Evolutionary conservation across 371 early-diverging fungal genomes (phyloP).

Genomic region (Conidiobolus incongruus): DNA sequence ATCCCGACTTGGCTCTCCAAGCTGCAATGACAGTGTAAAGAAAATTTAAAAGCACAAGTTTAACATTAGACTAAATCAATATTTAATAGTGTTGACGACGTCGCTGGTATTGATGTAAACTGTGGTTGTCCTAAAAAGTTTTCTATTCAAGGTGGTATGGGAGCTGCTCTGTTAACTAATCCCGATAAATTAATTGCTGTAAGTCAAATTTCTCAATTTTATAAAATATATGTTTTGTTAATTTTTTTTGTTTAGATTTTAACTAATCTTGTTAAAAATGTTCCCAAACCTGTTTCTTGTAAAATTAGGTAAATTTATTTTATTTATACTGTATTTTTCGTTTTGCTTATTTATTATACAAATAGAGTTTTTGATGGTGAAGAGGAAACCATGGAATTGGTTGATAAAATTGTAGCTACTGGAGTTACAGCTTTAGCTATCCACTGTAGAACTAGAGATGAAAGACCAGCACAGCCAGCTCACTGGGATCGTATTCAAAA

Average conservation of each 20-base stretch:
- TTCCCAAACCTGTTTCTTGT: constrained; percentile 54
- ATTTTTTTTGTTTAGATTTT: constrained; percentile 28
- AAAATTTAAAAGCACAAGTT: neutral
- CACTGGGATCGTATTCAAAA: constrained; percentile 66
- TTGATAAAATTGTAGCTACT: constrained; percentile 55
- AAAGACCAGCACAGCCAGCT: constrained; percentile 50
- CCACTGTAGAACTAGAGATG: constrained; percentile 60
- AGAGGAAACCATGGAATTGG: constrained; percentile 62
- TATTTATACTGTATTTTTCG: neutral
- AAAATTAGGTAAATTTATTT: constrained; percentile 26
- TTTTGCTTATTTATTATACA: neutral
- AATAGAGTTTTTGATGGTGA: constrained; percentile 32
- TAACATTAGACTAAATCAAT: neutral
- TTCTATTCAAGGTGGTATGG: constrained; percentile 87
- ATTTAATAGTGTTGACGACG: constrained; percentile 28
- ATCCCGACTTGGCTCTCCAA: constrained; percentile 61
- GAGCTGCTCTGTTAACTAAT: constrained; percentile 67
- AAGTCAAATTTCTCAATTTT: constrained; percentile 4
- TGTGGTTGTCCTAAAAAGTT: constrained; percentile 95
- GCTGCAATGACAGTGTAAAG: constrained; percentile 65
- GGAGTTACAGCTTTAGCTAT: constrained; percentile 77
- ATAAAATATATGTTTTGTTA: neutral
- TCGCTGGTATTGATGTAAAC: constrained; percentile 77
- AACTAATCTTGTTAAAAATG: constrained; percentile 38
- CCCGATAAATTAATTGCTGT: constrained; percentile 53